Conservation (phyloP, 2,329 filamentous ascomycete species). For the Bisporella sp. region DNA sequence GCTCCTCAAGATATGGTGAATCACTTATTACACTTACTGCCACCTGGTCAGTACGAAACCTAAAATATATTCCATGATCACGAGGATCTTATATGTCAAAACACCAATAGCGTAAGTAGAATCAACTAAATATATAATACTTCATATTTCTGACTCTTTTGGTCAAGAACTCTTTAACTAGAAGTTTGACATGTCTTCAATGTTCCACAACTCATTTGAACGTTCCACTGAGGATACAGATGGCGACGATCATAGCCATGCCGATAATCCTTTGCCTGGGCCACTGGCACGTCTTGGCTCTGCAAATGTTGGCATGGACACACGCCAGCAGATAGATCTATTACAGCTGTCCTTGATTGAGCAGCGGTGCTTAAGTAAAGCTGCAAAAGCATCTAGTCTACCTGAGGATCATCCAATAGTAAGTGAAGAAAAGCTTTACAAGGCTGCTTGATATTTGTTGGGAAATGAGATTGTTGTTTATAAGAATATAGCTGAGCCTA, state of each 20-base stretch:
- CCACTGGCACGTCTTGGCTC: too few relatives aligned
- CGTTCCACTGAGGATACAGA: constrained; percentile 11
- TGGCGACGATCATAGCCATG: not conserved
- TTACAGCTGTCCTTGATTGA: constrained; percentile 23
- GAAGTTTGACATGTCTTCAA: constrained; percentile 11
- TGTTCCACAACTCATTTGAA: constrained; percentile 10
- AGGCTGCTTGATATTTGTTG: not conserved
- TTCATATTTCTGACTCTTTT: not conserved
- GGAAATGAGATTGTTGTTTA: not conserved
- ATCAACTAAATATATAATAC: too few relatives aligned
- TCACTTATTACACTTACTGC: too few relatives aligned
- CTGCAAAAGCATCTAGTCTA: constrained; percentile 13
- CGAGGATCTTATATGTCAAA: too few relatives aligned
- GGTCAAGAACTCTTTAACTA: not conserved
- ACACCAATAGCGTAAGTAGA: too few relatives aligned
- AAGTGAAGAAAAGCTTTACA: not conserved
- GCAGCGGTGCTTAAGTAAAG: constrained; percentile 23
- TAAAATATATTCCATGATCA: too few relatives aligned
- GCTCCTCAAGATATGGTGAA: too few relatives aligned
- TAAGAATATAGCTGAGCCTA: not conserved
- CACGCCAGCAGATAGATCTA: too few relatives aligned
- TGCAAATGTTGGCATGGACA: too few relatives aligned
- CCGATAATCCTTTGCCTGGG: too few relatives aligned
- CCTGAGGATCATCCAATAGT: constrained; percentile 22
- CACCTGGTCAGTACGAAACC: too few relatives aligned